These are phyloP conservation scores for Anastatica hierochuntica DNA, from an alignment of 345 rosid species.

Conservation along the genomic window DNA sequence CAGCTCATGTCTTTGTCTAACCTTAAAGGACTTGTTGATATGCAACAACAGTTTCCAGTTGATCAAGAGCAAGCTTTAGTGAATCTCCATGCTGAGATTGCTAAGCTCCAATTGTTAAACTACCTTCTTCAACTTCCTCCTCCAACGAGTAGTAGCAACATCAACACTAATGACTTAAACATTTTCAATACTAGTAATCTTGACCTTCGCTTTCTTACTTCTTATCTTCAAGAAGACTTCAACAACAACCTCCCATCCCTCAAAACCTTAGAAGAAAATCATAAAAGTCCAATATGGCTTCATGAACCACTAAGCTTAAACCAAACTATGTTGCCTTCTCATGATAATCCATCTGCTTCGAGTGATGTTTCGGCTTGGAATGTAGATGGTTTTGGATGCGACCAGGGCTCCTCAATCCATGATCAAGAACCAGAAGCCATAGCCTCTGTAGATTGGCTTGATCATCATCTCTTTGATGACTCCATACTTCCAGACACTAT, in stretches of 20 bases:
- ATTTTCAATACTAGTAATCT: slow-evolving; percentile 1
- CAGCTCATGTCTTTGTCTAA: slow-evolving; percentile 27
- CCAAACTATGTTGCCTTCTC: slow-evolving; percentile 17
- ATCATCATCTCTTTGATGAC: slow-evolving; percentile 25
- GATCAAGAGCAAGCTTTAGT: slow-evolving; percentile 14
- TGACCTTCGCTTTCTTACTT: slow-evolving; percentile 1
- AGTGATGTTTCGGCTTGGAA: too few relatives aligned
- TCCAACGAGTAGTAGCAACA: too few relatives aligned
- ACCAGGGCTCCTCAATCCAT: too few relatives aligned
- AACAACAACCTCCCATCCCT: slow-evolving; percentile 20
- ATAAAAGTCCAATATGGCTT: slow-evolving; percentile 14
- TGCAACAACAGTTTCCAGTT: slow-evolving; percentile 14
- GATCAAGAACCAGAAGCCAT: slow-evolving; percentile 6
- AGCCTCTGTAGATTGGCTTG: slow-evolving; percentile 17
- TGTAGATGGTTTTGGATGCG: too few relatives aligned
- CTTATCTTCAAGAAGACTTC: slow-evolving; percentile 20
- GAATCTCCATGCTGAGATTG: slow-evolving; percentile 22
- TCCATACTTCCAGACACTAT: slow-evolving; percentile 14
- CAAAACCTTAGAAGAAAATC: not conserved
- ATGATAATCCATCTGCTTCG: slow-evolving; percentile 5
- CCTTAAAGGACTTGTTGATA: slow-evolving; percentile 19
- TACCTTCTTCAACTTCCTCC: not conserved
- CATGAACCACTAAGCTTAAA: slow-evolving; percentile 18
- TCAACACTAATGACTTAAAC: too few relatives aligned
- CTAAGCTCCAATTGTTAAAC: slow-evolving; percentile 22